Evolutionary conservation across 345 rosid species (phyloP).

Genomic region (Barbarea vulgaris): DNA sequence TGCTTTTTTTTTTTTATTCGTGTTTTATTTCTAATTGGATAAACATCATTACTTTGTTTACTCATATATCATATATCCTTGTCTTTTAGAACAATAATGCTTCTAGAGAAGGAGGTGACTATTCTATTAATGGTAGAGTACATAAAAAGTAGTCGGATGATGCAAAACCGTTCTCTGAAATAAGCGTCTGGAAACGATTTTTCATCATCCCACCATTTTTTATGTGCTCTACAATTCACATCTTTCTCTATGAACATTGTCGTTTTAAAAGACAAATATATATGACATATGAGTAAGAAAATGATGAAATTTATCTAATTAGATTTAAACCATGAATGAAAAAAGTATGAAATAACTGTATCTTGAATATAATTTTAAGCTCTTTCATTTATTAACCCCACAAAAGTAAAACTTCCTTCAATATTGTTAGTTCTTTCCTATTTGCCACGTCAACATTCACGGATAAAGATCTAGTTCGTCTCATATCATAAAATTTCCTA

Average conservation of each 20-base stretch:
- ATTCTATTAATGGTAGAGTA: background rate
- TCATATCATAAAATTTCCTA: background rate
- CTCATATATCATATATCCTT: background rate
- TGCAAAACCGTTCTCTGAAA: background rate
- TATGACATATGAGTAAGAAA: background rate
- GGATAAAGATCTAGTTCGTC: background rate
- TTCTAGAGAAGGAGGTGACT: background rate
- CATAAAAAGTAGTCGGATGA: background rate
- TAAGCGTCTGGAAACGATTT: background rate
- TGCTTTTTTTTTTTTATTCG: background rate
- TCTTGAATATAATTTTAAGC: slow-evolving; percentile 19
- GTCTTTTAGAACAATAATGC: background rate
- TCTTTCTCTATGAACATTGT: background rate
- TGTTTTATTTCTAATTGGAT: background rate
- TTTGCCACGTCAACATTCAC: too few species aligned
- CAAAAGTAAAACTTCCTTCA: slow-evolving; percentile 12
- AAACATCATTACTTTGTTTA: background rate
- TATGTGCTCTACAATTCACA: slow-evolving; percentile 3
- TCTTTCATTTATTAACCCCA: background rate
- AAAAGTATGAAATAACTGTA: background rate
- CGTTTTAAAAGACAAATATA: background rate
- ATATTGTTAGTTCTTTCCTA: slow-evolving; percentile 6
- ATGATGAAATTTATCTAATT: background rate
- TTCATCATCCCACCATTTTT: background rate
- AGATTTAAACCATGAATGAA: background rate